Conservation (phyloP, 2,329 filamentous ascomycete genomes). For the Phialocephala sp. region DNA sequence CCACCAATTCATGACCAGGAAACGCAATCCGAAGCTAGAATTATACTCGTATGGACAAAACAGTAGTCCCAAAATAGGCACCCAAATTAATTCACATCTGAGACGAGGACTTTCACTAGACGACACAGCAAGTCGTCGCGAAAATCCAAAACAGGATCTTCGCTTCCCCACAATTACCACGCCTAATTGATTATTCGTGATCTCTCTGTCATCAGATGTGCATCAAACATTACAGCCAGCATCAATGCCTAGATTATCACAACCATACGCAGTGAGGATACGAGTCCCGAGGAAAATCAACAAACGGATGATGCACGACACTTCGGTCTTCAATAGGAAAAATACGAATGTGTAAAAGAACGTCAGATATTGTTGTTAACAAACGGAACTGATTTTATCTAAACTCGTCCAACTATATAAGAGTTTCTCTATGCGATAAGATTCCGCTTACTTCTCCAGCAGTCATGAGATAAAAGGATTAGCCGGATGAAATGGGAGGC, state of each 20-base stretch:
- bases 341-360: conserved; percentile 11
- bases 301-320: conserved; percentile 27
- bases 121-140: conserved; percentile 8
- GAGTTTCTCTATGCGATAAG: background rate
- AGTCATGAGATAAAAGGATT: background rate
- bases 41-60: background rate
- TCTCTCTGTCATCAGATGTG: background rate
- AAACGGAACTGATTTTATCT: background rate
- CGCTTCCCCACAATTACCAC: background rate
- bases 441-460: background rate
- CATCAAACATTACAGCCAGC: background rate
- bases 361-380: background rate
- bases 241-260: conserved; percentile 20
- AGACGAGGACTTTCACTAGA: background rate
- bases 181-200: background rate
- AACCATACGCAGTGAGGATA: conserved; percentile 25
- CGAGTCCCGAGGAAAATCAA: conserved; percentile 24
- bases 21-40: background rate
- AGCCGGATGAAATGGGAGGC: background rate
- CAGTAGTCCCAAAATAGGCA: background rate
- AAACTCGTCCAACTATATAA: background rate
- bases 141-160: background rate
- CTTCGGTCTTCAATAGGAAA: conserved; percentile 12
- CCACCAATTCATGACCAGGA: background rate
- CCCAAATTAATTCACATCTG: background rate